Evolutionary conservation across 129 eudicot species (phyloP), one percentile per base, ranked within the genome.

Genomic region (Tagetes erecta): DNA sequence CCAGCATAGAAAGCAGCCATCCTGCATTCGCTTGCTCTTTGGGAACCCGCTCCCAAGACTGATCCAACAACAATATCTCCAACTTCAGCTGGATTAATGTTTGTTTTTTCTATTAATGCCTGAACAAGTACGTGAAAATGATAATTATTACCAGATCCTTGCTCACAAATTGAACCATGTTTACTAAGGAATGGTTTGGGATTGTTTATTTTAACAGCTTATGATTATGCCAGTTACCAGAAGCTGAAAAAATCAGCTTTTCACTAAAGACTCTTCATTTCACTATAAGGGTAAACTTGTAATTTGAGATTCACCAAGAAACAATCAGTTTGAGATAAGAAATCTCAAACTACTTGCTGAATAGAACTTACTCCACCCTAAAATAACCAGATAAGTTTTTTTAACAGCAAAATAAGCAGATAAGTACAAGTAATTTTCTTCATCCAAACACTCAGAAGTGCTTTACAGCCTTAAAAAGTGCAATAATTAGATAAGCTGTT

Each of bases 1-100:
- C 99, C 99, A 42, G 99, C 99, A 79, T 95, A 95, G 71, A 95
- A 95, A 64, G 97, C 96, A 78, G 99, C 99, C 94, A 86, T 95
- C 80, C 97, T 87, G 77, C 99, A 91, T 82, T 95, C 99, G 34
- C 90, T 89, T 34, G 97, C 96, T 84, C 99, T 85, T 67, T 91
- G 97, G 71, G 96, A 87, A 33, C 99, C 96, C 3, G 92, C 88
- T 27, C 96, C 99, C 78, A 91, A 71, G 45, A 95, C 99, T 20
- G 96, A 81, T 55, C 99, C 99, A 57, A 95, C 99, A 74, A 95
- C 90, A 46, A 95, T 91, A 70, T 95, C 99, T 76, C 96, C 99
- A 65, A 95, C 91, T 81, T 95, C 99, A 82, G 84, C 84, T 36
- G 97, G 97, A 69, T 88, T 81, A 34, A 95, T 50, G 64, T 91